phyloP scores from a whole-genome alignment of 805 yeast species.

The Trichomonascus vanleenenianus region DNA sequence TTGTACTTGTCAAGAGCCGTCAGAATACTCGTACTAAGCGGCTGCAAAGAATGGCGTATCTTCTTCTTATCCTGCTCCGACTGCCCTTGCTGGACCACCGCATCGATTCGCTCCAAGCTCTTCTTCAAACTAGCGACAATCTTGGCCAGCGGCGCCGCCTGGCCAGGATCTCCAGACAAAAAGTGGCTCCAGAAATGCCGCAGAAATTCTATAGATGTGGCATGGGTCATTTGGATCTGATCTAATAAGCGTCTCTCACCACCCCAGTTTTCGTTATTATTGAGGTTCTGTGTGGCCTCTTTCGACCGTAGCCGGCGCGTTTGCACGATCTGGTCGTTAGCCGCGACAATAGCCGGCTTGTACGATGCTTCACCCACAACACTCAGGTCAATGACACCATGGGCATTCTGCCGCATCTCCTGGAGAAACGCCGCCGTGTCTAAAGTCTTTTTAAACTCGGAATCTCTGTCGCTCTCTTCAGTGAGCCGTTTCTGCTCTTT shows the following conservation, averaged over 20 bases:
- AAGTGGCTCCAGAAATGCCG: conserved; percentile 56
- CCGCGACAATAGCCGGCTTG: conserved; percentile 5
- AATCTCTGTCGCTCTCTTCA: background rate
- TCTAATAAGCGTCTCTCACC: conserved; percentile 35
- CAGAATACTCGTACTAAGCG: conserved; percentile 38
- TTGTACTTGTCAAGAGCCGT: conserved; percentile 43
- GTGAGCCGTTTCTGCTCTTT: background rate
- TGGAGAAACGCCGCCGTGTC: background rate
- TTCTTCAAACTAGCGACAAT: conserved; percentile 43
- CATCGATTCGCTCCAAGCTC: conserved; percentile 38
- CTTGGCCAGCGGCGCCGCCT: conserved; percentile 37
- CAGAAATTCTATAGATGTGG: conserved; percentile 67
- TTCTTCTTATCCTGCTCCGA: conserved; percentile 13
- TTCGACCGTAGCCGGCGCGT: conserved; percentile 13
- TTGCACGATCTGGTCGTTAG: conserved; percentile 10
- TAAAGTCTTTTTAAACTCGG: background rate
- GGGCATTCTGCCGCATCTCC: background rate
- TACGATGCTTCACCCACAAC: background rate
- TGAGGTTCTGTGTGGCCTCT: conserved; percentile 8
- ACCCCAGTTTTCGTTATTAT: conserved; percentile 7
- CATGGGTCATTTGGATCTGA: conserved; percentile 52
- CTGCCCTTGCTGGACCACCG: conserved; percentile 22
- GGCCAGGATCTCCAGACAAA: conserved; percentile 31
- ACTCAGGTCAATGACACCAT: conserved; percentile 1
- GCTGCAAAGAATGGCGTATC: conserved; percentile 28